Evolutionary conservation across 371 early-diverging fungal species (phyloP), one percentile per base, ranked within the genome.

Genomic region (Mortierella sp.): DNA sequence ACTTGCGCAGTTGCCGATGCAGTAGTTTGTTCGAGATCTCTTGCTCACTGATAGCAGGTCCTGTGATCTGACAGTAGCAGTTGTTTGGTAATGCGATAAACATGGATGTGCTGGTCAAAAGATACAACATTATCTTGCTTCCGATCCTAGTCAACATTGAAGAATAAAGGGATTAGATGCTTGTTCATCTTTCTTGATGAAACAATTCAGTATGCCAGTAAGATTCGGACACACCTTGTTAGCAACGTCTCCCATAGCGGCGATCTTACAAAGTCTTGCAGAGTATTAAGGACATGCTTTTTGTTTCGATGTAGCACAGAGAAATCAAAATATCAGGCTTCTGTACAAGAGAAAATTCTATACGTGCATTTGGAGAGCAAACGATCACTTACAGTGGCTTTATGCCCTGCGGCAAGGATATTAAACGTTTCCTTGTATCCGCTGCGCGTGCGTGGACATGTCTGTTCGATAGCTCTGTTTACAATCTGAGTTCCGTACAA

Each of bases 21-120:
- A 72, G 9, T 6, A 49, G 56, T 15, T 6, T 41, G 7, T 53
- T 62, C 27, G 57, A 9, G 6, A 60, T 39, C 17, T 27, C 15
- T 27, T 56, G 72, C 14, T 75, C 75, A 28, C 60, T 56, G 17
- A 75, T 48, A 4, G 75, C 39, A 5, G 59, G 57, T 1, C 78
- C 78, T 34, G 78, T 76, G 50, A 76, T 57, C 42, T 76, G 78
- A n/a, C 70, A 70, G 39, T 70, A 76, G 54, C 70, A 70, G 39
- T 70, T 70, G 51, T 76, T 69, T 0, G 70, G 61, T 14, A 76
- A 53, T 6, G 70, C 61, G 0, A 51, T 62, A 65, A 76, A 76
- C 31, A 76, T 61, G 6, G 70, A 70, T 1, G 78, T 76, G 11
- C 44, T 30, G 24, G 62, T 61, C 50, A 76, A 58, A 14, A 76